Evolutionary conservation across 192 early-diverging fungal genomes (phyloP), one percentile per base, ranked within the genome.

Genomic region (Chytriomyces sp.): DNA sequence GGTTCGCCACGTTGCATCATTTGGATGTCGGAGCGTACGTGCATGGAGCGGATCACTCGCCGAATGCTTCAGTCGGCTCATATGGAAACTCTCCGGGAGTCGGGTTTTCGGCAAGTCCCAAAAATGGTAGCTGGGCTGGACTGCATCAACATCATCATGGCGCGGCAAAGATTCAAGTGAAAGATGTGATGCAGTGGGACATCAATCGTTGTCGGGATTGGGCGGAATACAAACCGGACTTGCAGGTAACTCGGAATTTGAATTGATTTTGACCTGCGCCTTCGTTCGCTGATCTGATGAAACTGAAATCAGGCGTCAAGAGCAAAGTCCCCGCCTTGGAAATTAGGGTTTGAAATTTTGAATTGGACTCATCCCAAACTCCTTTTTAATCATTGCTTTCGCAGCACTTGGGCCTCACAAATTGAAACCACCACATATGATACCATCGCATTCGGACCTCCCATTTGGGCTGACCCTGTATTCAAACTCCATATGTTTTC

Each of bases 131-230:
- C 43, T 76, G 65, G 82, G 69, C 5, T 62, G 75, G 20, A 77
- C 76, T 35, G 75, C 73, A 20, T 64, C 76, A 57, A 50, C 82
- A 24, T 49, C 77, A 46, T 9, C 73, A 5, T 53, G 80, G 64
- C 44, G 35, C 13, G 64, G 13, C 24, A 64, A 71, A 44, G 45
- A 78, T 81, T 11, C 61, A 23, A 16, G 76, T 74, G 45, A 64
- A 76, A 0, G 82, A 86, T 64, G 67, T 83, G 35, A 57, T 81
- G 75, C 82, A 83, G 75, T 86, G 81, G 81, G 67, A 73, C 24
- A 66, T 86, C 28, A 77, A 68, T 23, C 61, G 84, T 20, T 73
- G 79, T 24, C 46, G 28, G 2, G 80, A 86, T 44, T 86, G 84
- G 84, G 62, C 8, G 0, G 84, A 86, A 67, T 69, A 73, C n/a